Evolutionary conservation across 2,329 filamentous ascomycete species (phyloP), one percentile per base, ranked within the genome.

Genomic region (Ceratocystis diversiconidia): DNA sequence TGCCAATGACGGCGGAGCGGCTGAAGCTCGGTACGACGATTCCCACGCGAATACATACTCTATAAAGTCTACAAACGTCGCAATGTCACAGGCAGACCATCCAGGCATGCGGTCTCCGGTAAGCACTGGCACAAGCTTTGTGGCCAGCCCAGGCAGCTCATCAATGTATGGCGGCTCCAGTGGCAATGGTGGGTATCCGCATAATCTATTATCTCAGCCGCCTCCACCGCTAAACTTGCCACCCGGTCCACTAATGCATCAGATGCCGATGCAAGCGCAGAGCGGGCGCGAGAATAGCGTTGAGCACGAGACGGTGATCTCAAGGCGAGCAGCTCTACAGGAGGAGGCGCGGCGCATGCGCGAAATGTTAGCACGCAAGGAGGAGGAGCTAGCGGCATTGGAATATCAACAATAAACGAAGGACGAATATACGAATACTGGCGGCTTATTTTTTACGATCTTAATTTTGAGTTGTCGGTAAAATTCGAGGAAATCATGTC

Each of bases 301-400:
- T 15, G 67, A 68, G 12, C 59, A 62, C 15, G 67, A 68, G 4
- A 22, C 41, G 12, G 50, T 77, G 6, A 86, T 82, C 70, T 79
- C 81, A 69, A 80, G 85, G 65, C 80, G 87, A 61, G 82, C 82
- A 7, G 81, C 85, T 61, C 76, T 95, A 61, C 82, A 86, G 72
- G 79, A 84, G 28, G 89, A 95, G 73, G 85, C 88, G 0, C 88
- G 92, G 71, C 79, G 80, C 63, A 94, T 94, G 85, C 81, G 88
- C 46, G 83, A 86, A 73, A 78, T 87, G 73, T 77, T 92, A 36
- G 80, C 84, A 8, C 86, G 83, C 12, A 92, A 91, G 71, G 88
- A 92, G 74, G 79, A 84, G 60, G 88, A 92, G 71, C 76, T 92
- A 66, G 85, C 85, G 3, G 75, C 76, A 61, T 68, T 77, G 62